These are phyloP conservation scores for Penicillium taxi DNA, from an alignment of 495 filamentous ascomycete genomes.

Conservation along the genomic window DNA sequence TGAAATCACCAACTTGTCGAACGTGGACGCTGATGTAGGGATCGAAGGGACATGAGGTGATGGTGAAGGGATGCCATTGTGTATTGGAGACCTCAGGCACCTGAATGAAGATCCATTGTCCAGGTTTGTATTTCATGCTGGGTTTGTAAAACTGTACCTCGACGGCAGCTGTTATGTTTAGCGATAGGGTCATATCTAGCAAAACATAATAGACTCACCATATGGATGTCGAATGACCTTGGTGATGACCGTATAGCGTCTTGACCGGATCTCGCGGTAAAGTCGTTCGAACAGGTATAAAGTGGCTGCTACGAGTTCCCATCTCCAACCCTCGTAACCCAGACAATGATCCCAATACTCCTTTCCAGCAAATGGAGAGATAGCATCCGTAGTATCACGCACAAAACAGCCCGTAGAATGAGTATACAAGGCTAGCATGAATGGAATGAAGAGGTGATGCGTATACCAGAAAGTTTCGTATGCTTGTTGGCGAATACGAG, in stretches of 20 bases:
- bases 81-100: constrained; percentile 76
- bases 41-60: constrained; percentile 96
- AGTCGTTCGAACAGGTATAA: constrained; percentile 83
- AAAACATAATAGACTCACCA: constrained; percentile 45
- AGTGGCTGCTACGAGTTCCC: constrained; percentile 83
- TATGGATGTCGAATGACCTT: constrained; percentile 97
- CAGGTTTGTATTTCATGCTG: constrained; percentile 95
- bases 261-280: constrained; percentile 80
- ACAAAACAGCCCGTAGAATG: constrained; percentile 97
- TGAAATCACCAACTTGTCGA: constrained; percentile 95
- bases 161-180: constrained; percentile 61
- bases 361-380: constrained; percentile 75
- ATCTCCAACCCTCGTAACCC: constrained; percentile 94
- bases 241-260: constrained; percentile 78
- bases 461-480: constrained; percentile 99
- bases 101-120: constrained; percentile 96
- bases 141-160: constrained; percentile 97
- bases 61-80: constrained; percentile 99
- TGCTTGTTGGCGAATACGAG: constrained; percentile 88
- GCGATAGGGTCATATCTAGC: neutral
- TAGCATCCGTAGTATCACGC: constrained; percentile 58
- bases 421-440: constrained; percentile 87
- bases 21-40: constrained; percentile 90
- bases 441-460: constrained; percentile 95
- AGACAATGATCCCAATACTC: constrained; percentile 89